These are phyloP conservation scores for Aspergillus tamarii DNA, from an alignment of 2,329 filamentous ascomycete genomes.

Conservation along the genomic window DNA sequence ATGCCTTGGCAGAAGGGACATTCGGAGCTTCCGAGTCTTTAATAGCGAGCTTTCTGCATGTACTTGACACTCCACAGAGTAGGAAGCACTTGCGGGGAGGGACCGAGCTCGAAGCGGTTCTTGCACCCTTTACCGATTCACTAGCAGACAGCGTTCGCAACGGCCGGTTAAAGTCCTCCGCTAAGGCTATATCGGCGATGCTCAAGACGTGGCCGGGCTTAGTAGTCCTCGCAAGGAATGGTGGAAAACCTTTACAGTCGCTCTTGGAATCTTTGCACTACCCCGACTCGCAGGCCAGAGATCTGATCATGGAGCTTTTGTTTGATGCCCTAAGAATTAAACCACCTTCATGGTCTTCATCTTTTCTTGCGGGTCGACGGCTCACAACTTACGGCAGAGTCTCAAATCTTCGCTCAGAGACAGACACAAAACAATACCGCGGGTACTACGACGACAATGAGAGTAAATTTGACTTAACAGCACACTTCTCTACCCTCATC, in stretches of 20 bases:
- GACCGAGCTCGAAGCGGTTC: slow-evolving; percentile 84
- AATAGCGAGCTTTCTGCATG: slow-evolving; percentile 82
- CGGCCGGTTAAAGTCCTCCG: slow-evolving; percentile 78
- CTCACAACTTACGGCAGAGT: slow-evolving; percentile 97
- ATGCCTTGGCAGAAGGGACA: slow-evolving; percentile 84
- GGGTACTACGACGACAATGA: slow-evolving; percentile 70
- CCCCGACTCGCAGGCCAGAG: slow-evolving; percentile 59
- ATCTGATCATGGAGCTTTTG: slow-evolving; percentile 84
- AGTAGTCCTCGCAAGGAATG: slow-evolving; percentile 83
- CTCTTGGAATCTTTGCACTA: slow-evolving; percentile 70
- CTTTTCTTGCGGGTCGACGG: slow-evolving; percentile 87
- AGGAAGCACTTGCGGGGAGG: slow-evolving; percentile 84
- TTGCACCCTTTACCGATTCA: slow-evolving; percentile 91
- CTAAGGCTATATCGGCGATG: slow-evolving; percentile 87
- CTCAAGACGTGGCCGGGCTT: slow-evolving; percentile 93
- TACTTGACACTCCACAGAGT: slow-evolving; percentile 81
- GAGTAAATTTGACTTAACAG: slow-evolving; percentile 70
- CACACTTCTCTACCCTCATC: slow-evolving; percentile 90
- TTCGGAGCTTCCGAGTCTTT: slow-evolving; percentile 93
- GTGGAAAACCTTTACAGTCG: slow-evolving; percentile 81
- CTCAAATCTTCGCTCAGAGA: slow-evolving; percentile 73
- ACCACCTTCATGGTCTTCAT: slow-evolving; percentile 89
- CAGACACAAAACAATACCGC: slow-evolving; percentile 55
- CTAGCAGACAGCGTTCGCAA: slow-evolving; percentile 58
- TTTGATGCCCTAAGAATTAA: slow-evolving; percentile 88